Base-by-base conservation (phyloP, 2,329 filamentous ascomycete genomes). In the Paecilomyces dactylethromorphus region DNA sequence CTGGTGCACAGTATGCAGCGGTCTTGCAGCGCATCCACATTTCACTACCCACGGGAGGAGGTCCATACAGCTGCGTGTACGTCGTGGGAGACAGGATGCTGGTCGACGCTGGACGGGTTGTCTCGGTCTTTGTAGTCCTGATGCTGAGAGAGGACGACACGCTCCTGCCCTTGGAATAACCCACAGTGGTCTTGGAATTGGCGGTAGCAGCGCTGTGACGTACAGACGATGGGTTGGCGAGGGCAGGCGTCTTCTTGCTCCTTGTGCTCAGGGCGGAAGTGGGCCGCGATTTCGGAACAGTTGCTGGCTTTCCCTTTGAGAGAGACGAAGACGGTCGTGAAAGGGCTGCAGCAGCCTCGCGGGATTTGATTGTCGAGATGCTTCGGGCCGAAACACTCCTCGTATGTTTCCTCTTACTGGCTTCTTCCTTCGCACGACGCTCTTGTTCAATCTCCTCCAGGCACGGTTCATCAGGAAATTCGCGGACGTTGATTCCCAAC, bases 131-230 rank as follows among this genome's bases (percentile, higher is more conserved):
- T 6, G 64, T 56, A 31, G 62, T 50, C 32, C 68, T 68, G 51
- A 71, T 69, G 29, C 69, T 64, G 22, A 72, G 62, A 29, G 65
- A 66, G 33, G 68, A 68, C 13, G 71, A 71, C 54, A 74, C 65
- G 18, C 66, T 69, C 33, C 90, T 84, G 33, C 92, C 92, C 71
- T 89, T 91, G 58, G 84, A 90, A 71, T 96, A 96, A 15, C 92
- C 92, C 50, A 96, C 82, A 0, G 92, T 96, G 58, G 86, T 92
- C 62, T 87, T 85, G 1, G 92, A 96, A 5, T 86, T 86, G 5
- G 84, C 84, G 22, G 84, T 81, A 1, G 88, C 87, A 11, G 83
- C 79, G 8, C 81, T 81, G 63, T 85, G 83, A 53, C 86, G 84
- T 65, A 84, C 79, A 10, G 73, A 69, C n/a, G 80, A 79, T 0